Conservation (phyloP, 129 eudicot species). For the Flaveria sonorensis region DNA sequence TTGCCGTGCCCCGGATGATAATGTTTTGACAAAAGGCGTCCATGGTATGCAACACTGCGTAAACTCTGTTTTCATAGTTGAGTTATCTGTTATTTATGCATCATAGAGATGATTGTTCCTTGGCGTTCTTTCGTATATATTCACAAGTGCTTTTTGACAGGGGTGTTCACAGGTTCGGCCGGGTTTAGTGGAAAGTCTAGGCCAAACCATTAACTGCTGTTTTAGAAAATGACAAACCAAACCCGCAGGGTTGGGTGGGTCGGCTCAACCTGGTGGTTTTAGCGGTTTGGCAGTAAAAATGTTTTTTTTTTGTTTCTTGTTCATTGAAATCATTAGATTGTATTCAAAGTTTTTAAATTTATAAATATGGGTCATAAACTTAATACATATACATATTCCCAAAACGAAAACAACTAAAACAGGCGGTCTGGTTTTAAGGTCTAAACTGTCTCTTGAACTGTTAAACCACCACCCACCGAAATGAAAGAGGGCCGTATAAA, state of each 20-base stretch:
- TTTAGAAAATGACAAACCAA: not conserved
- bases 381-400: not conserved
- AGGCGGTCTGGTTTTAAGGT: not conserved
- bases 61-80: not conserved
- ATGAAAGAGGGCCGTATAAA: not conserved
- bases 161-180: not conserved
- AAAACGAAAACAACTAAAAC: not conserved
- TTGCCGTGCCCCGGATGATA: slow-evolving; percentile 84
- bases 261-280: not conserved
- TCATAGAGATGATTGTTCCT: not conserved
- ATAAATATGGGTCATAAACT: not conserved
- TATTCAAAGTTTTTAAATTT: not conserved
- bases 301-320: not conserved
- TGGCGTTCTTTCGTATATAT: not conserved
- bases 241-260: not conserved
- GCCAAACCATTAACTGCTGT: not conserved
- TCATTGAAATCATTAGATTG: not conserved
- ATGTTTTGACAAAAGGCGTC: slow-evolving; percentile 59
- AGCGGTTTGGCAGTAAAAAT: not conserved
- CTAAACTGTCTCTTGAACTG: not conserved
- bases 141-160: not conserved
- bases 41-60: slow-evolving; percentile 49
- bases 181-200: not conserved
- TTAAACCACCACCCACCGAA: not conserved
- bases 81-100: not conserved